These are phyloP conservation scores for Apiospora saccharicola DNA, from an alignment of 2,329 filamentous ascomycete genomes.

Conservation along the genomic window DNA sequence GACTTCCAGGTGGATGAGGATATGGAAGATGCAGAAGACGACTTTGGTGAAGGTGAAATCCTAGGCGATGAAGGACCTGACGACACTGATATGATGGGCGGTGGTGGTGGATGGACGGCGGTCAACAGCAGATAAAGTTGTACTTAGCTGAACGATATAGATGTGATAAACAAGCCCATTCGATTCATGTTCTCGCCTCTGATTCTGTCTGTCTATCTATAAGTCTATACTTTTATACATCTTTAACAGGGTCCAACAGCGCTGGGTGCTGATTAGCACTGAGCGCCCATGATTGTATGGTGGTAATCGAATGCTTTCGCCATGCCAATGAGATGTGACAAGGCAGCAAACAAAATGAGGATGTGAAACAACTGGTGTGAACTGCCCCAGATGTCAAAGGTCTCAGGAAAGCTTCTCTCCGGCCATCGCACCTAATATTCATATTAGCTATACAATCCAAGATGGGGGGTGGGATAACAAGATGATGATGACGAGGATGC, in stretches of 20 bases:
- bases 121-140: neutral
- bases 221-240: neutral
- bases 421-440: conserved; percentile 73
- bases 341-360: conserved; percentile 83
- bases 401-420: conserved; percentile 78
- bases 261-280: conserved; percentile 47
- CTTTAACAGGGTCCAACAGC: neutral
- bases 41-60: conserved; percentile 10
- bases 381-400: conserved; percentile 89
- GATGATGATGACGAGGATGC: neutral
- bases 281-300: conserved; percentile 66
- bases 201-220: neutral
- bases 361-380: conserved; percentile 98
- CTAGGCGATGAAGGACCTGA: conserved; percentile 13
- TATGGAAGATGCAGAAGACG: conserved; percentile 9
- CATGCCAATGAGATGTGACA: conserved; percentile 82
- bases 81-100: conserved; percentile 21
- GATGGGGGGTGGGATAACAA: neutral
- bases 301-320: conserved; percentile 86
- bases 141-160: neutral
- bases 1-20: conserved; percentile 11
- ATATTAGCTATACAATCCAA: neutral
- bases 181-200: neutral
- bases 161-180: neutral
- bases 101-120: conserved; percentile 27